Conservation (phyloP, 306 rosid species). For the Rubus idaeus region DNA sequence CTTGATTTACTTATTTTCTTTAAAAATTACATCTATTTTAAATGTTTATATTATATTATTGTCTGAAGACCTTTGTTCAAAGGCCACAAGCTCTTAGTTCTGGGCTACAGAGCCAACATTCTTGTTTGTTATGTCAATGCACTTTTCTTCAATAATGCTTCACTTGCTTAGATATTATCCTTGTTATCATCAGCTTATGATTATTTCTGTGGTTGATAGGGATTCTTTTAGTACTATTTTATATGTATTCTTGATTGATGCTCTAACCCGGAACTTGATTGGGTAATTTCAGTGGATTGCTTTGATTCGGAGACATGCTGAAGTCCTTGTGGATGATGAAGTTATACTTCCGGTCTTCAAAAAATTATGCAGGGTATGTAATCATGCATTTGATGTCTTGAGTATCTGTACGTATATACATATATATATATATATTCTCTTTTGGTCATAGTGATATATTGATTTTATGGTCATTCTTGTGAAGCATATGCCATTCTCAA, state of each 20-base stretch:
- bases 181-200: background rate
- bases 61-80: background rate
- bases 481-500: background rate
- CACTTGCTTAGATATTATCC: conserved; percentile 10
- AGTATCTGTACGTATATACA: too few species aligned
- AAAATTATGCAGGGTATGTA: conserved; percentile 71
- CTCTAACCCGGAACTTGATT: conserved; percentile 34
- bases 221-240: conserved; percentile 16
- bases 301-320: conserved; percentile 80
- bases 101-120: background rate
- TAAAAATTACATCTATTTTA: background rate
- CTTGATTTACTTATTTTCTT: background rate
- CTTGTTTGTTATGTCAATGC: conserved; percentile 16
- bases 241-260: conserved; percentile 17
- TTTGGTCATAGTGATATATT: background rate
- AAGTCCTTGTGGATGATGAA: conserved; percentile 72
- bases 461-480: background rate
- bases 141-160: background rate
- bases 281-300: conserved; percentile 81
- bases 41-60: background rate
- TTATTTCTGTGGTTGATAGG: conserved; percentile 10
- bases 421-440: background rate
- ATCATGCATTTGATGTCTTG: conserved; percentile 5
- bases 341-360: conserved; percentile 57
- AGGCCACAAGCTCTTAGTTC: conserved; percentile 5